These are phyloP conservation scores for Lecanosticta acicola DNA, from an alignment of 2,329 filamentous ascomycete genomes.

Conservation along the genomic window DNA sequence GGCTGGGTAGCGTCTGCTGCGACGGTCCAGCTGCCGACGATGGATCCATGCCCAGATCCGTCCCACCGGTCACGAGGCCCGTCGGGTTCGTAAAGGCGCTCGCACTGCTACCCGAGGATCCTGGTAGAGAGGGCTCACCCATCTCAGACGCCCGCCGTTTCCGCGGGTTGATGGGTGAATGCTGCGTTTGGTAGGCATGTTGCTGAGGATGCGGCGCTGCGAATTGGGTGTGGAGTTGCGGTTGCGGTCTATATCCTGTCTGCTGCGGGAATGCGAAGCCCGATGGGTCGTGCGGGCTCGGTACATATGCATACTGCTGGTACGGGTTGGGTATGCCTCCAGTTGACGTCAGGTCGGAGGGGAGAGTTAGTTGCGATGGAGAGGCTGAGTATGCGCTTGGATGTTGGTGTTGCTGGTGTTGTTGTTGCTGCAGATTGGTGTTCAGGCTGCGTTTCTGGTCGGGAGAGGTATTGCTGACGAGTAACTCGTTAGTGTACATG, in stretches of 20 bases:
- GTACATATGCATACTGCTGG: conserved; percentile 27
- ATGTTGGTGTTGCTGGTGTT: conserved; percentile 11
- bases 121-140: conserved; percentile 22
- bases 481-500: conserved; percentile 21
- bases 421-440: conserved; percentile 29
- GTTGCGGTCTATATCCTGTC: conserved; percentile 23
- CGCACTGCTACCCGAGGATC: conserved; percentile 28
- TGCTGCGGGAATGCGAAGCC: conserved; percentile 28
- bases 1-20: conserved; percentile 35
- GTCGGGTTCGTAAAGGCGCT: conserved; percentile 26
- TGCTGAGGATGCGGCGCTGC: conserved; percentile 34
- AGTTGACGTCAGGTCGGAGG: conserved; percentile 25
- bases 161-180: conserved; percentile 30
- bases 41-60: conserved; percentile 11
- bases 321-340: conserved; percentile 27
- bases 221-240: conserved; percentile 24
- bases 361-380: conserved; percentile 33
- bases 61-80: conserved; percentile 22
- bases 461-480: conserved; percentile 36
- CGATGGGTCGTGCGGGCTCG: conserved; percentile 24
- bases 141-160: conserved; percentile 36
- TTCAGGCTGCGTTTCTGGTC: conserved; percentile 42
- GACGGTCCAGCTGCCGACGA: conserved; percentile 23
- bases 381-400: conserved; percentile 34
- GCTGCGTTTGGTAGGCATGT: conserved; percentile 29